Conservation (phyloP, 2,329 filamentous ascomycete species). For the Coniochaeta hoffmannii region DNA sequence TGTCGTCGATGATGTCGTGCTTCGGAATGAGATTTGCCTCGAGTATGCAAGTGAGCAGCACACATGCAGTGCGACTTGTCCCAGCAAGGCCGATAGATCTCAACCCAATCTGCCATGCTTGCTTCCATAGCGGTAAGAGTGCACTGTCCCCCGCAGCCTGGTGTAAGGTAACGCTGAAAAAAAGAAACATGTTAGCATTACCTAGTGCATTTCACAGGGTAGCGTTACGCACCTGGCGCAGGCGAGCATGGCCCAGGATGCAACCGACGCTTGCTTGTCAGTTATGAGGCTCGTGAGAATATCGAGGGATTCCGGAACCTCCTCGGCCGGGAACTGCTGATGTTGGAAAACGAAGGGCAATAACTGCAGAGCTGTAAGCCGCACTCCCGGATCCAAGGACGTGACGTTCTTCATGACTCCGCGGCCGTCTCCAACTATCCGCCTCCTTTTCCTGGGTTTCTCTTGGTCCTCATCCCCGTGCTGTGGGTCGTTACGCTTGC, state of each 20-base stretch:
- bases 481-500: conserved; percentile 15
- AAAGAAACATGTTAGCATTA: conserved; percentile 3
- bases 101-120: conserved; percentile 67
- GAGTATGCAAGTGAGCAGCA: conserved; percentile 63
- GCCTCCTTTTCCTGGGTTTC: conserved; percentile 46
- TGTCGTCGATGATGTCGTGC: conserved; percentile 57
- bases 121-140: conserved; percentile 53
- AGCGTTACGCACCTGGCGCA: conserved; percentile 55
- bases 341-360: conserved; percentile 48
- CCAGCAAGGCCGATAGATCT: conserved; percentile 62
- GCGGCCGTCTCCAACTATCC: conserved; percentile 32
- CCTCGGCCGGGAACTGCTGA: conserved; percentile 37
- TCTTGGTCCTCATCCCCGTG: conserved; percentile 20
- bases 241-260: conserved; percentile 81
- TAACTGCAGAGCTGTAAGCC: conserved; percentile 47
- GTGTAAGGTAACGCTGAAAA: conserved; percentile 39
- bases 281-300: conserved; percentile 51
- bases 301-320: conserved; percentile 47
- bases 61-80: conserved; percentile 70
- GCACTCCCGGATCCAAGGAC: conserved; percentile 33
- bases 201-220: not conserved
- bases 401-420: conserved; percentile 42
- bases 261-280: conserved; percentile 60
- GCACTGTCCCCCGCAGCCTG: conserved; percentile 27
- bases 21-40: conserved; percentile 59